Conservation (phyloP, 106 monocot species). For the Platanthera guangdongensis region DNA sequence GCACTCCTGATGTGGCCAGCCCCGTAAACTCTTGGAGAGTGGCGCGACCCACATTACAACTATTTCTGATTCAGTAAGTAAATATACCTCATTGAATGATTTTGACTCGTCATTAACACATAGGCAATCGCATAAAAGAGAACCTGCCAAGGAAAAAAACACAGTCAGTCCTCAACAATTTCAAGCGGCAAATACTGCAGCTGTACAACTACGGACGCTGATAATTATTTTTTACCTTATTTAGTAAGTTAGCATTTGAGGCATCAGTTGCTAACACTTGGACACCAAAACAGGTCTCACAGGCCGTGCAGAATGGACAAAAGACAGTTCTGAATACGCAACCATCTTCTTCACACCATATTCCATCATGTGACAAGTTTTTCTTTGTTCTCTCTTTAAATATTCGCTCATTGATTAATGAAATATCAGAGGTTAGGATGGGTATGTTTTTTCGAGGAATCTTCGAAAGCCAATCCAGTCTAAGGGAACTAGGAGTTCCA, state of each 20-base stretch:
- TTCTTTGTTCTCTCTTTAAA: conserved; percentile 8
- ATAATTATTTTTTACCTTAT: conserved; percentile 46
- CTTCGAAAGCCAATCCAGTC: conserved; percentile 11
- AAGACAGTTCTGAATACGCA: conserved; percentile 60
- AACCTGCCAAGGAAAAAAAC: conserved; percentile 39
- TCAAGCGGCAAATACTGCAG: not conserved
- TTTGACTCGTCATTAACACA: conserved; percentile 30
- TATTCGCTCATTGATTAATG: conserved; percentile 31
- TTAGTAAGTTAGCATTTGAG: conserved; percentile 45
- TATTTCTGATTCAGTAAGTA: not conserved
- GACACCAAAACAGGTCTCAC: conserved; percentile 41
- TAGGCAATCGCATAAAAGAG: conserved; percentile 62
- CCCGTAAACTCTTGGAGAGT: too few species aligned
- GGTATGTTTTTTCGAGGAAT: conserved; percentile 10
- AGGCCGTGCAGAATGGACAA: conserved; percentile 58
- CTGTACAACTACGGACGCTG: not conserved
- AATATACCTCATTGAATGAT: conserved; percentile 32
- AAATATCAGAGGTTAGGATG: conserved; percentile 30
- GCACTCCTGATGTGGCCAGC: too few species aligned
- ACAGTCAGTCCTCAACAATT: not conserved
- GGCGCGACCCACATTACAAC: too few species aligned
- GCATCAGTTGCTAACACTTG: conserved; percentile 62
- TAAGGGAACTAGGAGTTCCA: conserved; percentile 17
- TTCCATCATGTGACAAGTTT: conserved; percentile 13
- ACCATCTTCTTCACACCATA: conserved; percentile 84